phyloP scores from a whole-genome alignment of 768 basidiomycete genomes.

The Suillus clintonianus region DNA sequence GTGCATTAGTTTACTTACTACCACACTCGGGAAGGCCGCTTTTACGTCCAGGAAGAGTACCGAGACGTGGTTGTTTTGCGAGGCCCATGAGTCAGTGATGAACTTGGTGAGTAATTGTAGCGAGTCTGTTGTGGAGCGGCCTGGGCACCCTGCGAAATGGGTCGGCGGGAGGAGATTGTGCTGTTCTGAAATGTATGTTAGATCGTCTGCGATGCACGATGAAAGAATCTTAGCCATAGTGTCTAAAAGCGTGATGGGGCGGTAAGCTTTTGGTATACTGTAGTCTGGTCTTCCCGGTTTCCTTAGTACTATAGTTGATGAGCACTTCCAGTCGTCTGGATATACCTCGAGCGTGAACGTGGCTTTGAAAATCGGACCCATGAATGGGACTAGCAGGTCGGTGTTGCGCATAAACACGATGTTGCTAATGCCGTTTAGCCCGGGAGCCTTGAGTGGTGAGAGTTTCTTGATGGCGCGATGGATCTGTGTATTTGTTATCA shows the following conservation, averaged over 20 bases:
- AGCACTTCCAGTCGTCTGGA: not conserved
- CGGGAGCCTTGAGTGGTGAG: not conserved
- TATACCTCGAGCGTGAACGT: not conserved
- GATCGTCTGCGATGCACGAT: too few species aligned
- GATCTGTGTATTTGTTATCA: not conserved
- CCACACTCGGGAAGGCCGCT: not conserved
- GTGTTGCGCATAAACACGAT: not conserved
- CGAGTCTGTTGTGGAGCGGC: too few species aligned
- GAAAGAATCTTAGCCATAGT: too few species aligned
- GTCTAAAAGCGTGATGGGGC: too few species aligned
- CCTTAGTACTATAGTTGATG: too few species aligned
- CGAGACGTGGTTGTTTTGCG: not conserved
- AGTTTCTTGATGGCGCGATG: too few species aligned
- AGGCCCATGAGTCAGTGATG: not conserved
- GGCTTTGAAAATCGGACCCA: not conserved
- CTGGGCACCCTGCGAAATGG: too few species aligned
- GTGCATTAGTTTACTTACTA: not conserved
- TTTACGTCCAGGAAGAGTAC: not conserved
- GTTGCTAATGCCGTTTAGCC: not conserved
- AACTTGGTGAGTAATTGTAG: too few species aligned
- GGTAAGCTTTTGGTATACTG: too few species aligned
- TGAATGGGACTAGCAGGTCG: not conserved
- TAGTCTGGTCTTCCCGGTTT: too few species aligned
- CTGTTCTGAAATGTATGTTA: too few species aligned
- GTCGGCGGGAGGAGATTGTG: too few species aligned